Evolutionary conservation across 805 yeast species (phyloP), one percentile per base, ranked within the genome.

Genomic region (Saccharomycopsis synnaedendra): DNA sequence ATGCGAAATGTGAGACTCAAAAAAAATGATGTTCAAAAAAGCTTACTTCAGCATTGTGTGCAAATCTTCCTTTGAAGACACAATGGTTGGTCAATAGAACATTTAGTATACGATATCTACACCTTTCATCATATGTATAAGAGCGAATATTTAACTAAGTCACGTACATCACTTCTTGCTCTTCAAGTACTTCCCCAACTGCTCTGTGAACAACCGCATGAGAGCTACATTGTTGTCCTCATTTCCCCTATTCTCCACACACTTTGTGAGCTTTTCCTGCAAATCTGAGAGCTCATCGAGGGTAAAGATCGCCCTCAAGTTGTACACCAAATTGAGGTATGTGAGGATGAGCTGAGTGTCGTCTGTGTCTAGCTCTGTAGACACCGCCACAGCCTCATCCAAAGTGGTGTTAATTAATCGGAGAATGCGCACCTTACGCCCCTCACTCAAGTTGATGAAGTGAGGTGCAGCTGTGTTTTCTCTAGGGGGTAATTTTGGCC

Each of bases 301-400:
- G 40, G 64, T 67, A 54, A 69, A 64, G 42, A 57, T 56, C 2
- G 54, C 41, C 36, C 63, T 64, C 9, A 71, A 58, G 4, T 64
- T 65, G 32, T 63, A 62, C 37, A 72, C 66, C 47, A 84, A 68
- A 56, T 82, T 82, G 54, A 82, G 61, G 60, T 72, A 78, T 4
- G 80, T 74, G 39, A 79, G 62, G 5, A 83, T 59, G 3, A 72
- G 64, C 39, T 74, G 67, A 46, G 39, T 5, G 42, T 42, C 35
- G 52, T 54, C 0, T 59, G 32, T 31, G 28, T 38, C 49, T 19
- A 19, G 19, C n/a, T 36, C 45, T n/a, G 33, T 38, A 44, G n/a
- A 5, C 30, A 33, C 44, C 5, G 27, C 36, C 39, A 34, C 29
- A 29, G 35, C 31, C 39, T 19, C 6, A 37, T 32, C 11, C n/a